Conservation (phyloP, 805 yeast genomes). For the Lachancea sp. region DNA sequence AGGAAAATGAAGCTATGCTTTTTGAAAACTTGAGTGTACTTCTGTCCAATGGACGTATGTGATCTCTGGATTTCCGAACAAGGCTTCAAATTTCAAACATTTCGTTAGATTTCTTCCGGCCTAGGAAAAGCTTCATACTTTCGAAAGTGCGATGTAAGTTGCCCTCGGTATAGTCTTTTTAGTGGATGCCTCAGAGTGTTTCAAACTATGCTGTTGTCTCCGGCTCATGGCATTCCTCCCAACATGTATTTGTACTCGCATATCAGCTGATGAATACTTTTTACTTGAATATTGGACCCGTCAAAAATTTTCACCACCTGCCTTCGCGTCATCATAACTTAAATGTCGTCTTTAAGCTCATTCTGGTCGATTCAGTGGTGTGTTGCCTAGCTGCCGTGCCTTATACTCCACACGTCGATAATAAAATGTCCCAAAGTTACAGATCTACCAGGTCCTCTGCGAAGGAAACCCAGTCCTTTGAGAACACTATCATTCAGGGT, state of each 20-base stretch:
- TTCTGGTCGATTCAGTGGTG: too few species aligned
- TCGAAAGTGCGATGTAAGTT: too few species aligned
- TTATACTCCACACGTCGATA: neutral
- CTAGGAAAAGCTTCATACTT: too few species aligned
- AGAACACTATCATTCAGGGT: constrained; percentile 81
- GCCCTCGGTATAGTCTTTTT: too few species aligned
- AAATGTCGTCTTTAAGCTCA: neutral
- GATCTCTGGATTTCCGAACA: neutral
- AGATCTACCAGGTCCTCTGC: constrained; percentile 71
- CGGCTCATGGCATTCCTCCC: neutral
- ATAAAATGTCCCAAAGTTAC: constrained; percentile 48
- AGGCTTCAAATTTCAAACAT: too few species aligned
- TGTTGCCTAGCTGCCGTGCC: too few species aligned
- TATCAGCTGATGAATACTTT: neutral
- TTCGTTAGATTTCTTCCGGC: too few species aligned
- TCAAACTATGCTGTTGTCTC: neutral
- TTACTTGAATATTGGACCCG: neutral
- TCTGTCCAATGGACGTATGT: constrained; percentile 39
- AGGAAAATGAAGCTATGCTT: constrained; percentile 59
- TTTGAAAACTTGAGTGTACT: constrained; percentile 74
- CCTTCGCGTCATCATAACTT: neutral
- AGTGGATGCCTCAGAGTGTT: too few species aligned
- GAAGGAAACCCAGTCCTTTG: constrained; percentile 54
- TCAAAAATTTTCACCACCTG: constrained; percentile 9
- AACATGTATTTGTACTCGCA: neutral